Percentiles rank a stretch among this genome's conserved stretches.
phyloP scores from a whole-genome alignment of 257 asterid genomes.

The Solanum peruvianum region DNA sequence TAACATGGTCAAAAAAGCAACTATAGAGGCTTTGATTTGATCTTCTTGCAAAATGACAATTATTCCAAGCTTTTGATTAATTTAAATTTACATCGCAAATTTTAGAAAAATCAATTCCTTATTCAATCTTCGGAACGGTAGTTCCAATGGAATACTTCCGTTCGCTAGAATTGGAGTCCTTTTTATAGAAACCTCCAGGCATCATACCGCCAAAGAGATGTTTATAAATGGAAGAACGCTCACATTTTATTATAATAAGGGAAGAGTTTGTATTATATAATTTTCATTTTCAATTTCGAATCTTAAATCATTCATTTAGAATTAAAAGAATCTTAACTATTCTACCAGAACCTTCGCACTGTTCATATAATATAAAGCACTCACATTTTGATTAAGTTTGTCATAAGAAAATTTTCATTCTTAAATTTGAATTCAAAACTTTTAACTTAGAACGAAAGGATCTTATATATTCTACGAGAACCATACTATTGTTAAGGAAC shows the following conservation, averaged over 20 bases:
- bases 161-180: neutral
- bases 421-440: accelerated
- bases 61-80: neutral
- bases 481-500: neutral
- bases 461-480: accelerated
- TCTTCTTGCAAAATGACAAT: neutral
- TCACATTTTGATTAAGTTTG: neutral
- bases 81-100: neutral
- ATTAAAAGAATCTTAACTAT: neutral
- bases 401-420: accelerated
- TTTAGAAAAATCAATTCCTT: neutral
- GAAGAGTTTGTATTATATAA: neutral
- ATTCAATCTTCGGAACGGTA: neutral
- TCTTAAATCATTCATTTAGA: neutral
- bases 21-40: constrained; percentile 41
- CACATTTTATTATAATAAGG: neutral
- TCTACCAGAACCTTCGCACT: neutral
- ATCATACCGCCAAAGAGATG: neutral
- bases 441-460: neutral
- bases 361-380: neutral
- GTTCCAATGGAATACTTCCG: neutral
- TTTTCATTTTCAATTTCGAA: neutral
- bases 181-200: neutral
- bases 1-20: constrained; percentile 33
- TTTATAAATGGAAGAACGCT: neutral